Base-by-base conservation (phyloP, 2,329 filamentous ascomycete species). In the Pyrenochaeta sp. region DNA sequence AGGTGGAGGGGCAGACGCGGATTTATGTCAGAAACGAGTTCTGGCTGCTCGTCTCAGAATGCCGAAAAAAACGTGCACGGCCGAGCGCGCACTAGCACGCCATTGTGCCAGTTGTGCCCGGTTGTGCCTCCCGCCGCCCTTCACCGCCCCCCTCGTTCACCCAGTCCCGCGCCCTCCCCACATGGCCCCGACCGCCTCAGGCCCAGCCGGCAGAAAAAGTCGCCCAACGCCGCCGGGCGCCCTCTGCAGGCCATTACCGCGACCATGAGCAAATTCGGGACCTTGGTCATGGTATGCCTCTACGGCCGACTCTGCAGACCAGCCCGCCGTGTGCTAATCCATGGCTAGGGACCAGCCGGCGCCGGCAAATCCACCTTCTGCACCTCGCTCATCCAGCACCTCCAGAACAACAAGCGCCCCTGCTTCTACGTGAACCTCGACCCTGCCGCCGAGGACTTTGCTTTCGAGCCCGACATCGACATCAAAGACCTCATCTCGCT, bases 351-450 rank as follows among this genome's bases (percentile, higher is more conserved):
- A 75, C 95, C 94, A 56, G 94, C 95, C 17, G 95, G 93, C 64
- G 93, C 92, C 18, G 95, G 95, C 79, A 99, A 97, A 85, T 96
- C 93, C 23, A 99, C 95, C 58, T 99, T 99, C 78, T 97, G 92
- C 82, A 89, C 91, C 53, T 87, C 92, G 65, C 85, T 99, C 67
- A 97, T 98, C 74, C 92, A 95, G 56, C 92, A 98, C 72, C 88
- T 98, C 21, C 88, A 91, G 67, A 90, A 92, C 73, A 93, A 91
- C 77, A 90, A 91, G 50, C 90, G 93, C n/a, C 96, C 92, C 44
- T 91, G 90, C 77, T 97, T 96, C 83, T 99, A 98, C 79, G 90
- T 99, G 74, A 99, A 99, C 79, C 91, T 99, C 69, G 95, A 99
- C 76, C 95, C 95, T 6, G 95, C 95, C 51, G 95, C 95, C 73